Base-by-base conservation (phyloP, 495 filamentous ascomycete species). In the Trichoderma erinaceum region DNA sequence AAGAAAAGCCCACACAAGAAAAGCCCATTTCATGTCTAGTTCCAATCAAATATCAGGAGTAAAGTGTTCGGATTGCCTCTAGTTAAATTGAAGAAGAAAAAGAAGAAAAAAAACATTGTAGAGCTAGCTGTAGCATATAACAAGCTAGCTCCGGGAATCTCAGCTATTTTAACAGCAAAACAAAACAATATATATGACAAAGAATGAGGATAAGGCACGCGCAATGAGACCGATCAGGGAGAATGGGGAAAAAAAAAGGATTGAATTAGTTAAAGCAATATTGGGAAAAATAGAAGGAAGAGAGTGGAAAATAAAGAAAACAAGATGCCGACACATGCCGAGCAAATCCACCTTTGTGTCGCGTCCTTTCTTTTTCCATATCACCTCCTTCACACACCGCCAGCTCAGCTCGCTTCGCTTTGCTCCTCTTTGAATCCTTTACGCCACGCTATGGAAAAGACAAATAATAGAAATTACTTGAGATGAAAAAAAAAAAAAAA, bases 401-500 rank as follows among this genome's bases (percentile, higher is more conserved):
- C 27, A 61, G 56, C 56, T 61, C 23, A 32, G 25, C 56, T 58
- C 50, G 44, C 44, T 48, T 61, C 56, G 56, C 56, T 32, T 32
- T 8, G 25, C 27, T 61, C 25, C 56, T 32, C 56, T 21, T 61
- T 61, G 27, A 61, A 21, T 32, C 25, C 6, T 61, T 61, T 61
- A 61, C 56, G 56, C 56, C 56, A 61, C 56, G 56, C 56, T 61
- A 61, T 61, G 56, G 29, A 61, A 32, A 29, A 61, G 23, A 61
- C 10, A 32, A 61, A 27, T 13, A 25, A 56, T 16, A 48, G 15
- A 48, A n/a, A 48, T 48, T 48, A 48, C 44, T 48, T n/a, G 35
- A 48, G 18, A 25, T 1, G 25, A 4, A 56, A 12, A 21, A 27
- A 27, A 58, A 25, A 58, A 27, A 61, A 61, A 13, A 23, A 61